Base-by-base conservation (phyloP, 2,329 filamentous ascomycete genomes). In the Thielaviopsis cerberus region DNA sequence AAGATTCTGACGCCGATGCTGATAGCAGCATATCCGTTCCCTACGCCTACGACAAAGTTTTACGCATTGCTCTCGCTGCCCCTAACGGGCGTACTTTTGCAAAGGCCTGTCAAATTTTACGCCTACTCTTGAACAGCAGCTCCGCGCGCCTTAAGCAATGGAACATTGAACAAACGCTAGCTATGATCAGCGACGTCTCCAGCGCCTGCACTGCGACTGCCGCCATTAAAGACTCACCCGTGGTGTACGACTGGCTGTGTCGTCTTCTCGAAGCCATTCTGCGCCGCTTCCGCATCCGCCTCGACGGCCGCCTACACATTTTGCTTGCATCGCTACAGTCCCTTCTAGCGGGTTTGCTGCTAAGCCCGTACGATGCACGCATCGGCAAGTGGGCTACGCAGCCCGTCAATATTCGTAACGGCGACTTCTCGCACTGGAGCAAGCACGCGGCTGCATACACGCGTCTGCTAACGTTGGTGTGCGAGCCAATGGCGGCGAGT, bases 271-370 rank as follows among this genome's bases (percentile, higher is more conserved):
- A 80, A 57, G 69, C 72, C 23, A 69, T 83, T 41, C 76, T 84
- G 65, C 76, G 75, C 64, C 77, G 79, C 53, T 79, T 83, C 66
- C 72, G 81, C 4, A 71, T 80, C 51, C 78, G 81, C 10, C 70
- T 84, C 1, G 76, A 82, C 63, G 80, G 79, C 1, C 80, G 81
- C 62, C 79, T 80, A 63, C 80, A 82, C 64, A 69, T 83, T 51
- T 70, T 83, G 4, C 68, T 81, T 53, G 68, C 73, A 37, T 68
- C 73, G 1, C 69, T 84, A 59, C 76, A 81, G 63, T 68, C 74
- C 3, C 74, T 84, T n/a, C 72, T 84, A 37, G 69, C 70, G 23
- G 72, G 73, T 37, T 73, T 83, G 20, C 69, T 82, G 34, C 64
- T 69, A 1, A 67, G 72, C 11, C 68, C 71, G 6, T 66, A 58